Evolutionary conservation across 345 rosid genomes (phyloP), one percentile per base, ranked within the genome.

Genomic region (Citrus cavaleriei): DNA sequence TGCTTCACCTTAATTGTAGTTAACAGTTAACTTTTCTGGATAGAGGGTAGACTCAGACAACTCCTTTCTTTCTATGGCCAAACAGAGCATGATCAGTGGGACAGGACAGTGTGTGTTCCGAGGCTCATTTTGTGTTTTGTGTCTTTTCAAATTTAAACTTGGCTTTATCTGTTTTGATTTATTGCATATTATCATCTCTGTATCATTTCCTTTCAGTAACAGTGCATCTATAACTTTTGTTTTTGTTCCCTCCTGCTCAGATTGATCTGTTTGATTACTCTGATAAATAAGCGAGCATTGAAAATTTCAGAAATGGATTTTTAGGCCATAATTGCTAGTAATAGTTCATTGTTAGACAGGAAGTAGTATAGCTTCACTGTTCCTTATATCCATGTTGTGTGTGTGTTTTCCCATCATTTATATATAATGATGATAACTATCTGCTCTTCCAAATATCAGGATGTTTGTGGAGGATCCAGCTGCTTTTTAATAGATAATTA

Each of bases 401-500:
- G 21, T 64, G 24, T 16, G 18, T 34, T 68, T 28, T 7, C 21
- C n/a, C 30, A 54, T 64, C 62, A 63, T 55, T 46, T 51, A 42
- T 55, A 18, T 49, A 24, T 24, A 35, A 16, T 72, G 2, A 40
- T 13, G 21, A 68, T 83, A 67, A 83, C 72, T 46, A 63, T 82
- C 79, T 75, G 78, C 66, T n/a, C 49, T 78, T 82, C 28, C 68
- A 38, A 70, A 58, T 72, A 74, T 66, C 92, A 93, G 98, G 98
- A 93, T 82, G 88, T 73, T 81, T 95, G 98, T 78, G 89, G 93
- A 67, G 97, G 96, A 58, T 73, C 67, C 51, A 87, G 88, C 83
- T 95, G 97, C 86, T 95, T 91, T 84, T 35, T 88, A 67, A 87
- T 95, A 73, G 83, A 84, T 42, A 89, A 92, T 86, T 77, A 77